phyloP scores from a whole-genome alignment of 1,284 basidiomycete species.

The Apiotrichum gamsii region DNA sequence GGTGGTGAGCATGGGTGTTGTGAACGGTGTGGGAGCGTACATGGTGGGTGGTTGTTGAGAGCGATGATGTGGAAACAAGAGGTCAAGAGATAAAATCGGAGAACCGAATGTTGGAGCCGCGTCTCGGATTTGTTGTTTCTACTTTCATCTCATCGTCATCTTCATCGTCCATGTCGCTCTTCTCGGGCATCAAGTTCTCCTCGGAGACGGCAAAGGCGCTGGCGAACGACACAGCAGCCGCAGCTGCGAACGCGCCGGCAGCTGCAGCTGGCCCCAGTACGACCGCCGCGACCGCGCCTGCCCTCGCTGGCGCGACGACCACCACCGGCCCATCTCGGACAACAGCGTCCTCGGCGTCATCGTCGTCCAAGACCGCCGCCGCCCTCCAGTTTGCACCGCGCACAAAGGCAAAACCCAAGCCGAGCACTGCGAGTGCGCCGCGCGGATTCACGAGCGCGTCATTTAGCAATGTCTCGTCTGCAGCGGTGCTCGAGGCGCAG shows the following conservation, averaged over 20 bases:
- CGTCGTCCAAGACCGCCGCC: conserved; percentile 25
- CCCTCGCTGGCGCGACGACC: not conserved
- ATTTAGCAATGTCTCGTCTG: not conserved
- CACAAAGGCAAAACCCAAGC: conserved; percentile 22
- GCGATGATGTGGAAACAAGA: not conserved
- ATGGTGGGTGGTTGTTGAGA: conserved; percentile 4
- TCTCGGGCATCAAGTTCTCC: conserved; percentile 43
- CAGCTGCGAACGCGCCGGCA: not conserved
- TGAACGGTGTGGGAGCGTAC: too few relatives aligned
- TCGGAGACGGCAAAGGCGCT: conserved; percentile 17
- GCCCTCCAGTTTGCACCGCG: conserved; percentile 44
- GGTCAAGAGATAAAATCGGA: not conserved
- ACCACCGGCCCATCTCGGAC: not conserved
- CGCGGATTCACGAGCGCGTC: too few relatives aligned
- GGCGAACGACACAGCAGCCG: conserved; percentile 10
- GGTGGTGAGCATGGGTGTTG: too few relatives aligned
- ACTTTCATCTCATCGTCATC: not conserved
- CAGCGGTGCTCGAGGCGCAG: conserved; percentile 4
- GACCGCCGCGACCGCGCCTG: not conserved
- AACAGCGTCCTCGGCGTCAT: not conserved
- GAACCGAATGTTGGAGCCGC: not conserved
- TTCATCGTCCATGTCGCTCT: conserved; percentile 33
- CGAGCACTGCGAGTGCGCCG: too few relatives aligned
- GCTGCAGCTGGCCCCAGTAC: not conserved
- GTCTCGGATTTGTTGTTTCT: not conserved